A percentile compares a stretch with the other conserved stretches of the same genome.
Conservation (phyloP, 371 early-diverging fungal genomes). For the Mucor velutinosus region DNA sequence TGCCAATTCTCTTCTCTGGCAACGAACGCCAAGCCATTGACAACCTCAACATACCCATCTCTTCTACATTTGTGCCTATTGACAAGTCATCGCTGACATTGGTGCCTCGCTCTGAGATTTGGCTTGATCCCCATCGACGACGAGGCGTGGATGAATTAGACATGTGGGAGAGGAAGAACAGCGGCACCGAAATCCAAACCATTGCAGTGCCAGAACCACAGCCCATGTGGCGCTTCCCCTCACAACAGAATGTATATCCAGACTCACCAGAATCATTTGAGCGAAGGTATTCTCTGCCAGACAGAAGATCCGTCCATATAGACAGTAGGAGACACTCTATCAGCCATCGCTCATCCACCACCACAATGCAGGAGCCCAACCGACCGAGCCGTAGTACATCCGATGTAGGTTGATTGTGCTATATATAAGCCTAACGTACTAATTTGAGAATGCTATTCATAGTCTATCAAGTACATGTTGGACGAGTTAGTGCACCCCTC, state of each 20-base stretch:
- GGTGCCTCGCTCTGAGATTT: constrained; percentile 39
- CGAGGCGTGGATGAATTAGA: constrained; percentile 49
- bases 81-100: constrained; percentile 35
- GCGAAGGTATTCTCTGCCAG: neutral
- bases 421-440: neutral
- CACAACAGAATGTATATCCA: constrained; percentile 18
- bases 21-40: neutral
- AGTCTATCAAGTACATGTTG: neutral
- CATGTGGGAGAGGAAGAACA: constrained; percentile 40
- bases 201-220: neutral
- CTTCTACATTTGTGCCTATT: constrained; percentile 16
- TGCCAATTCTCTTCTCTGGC: constrained; percentile 13
- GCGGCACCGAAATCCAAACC: constrained; percentile 5
- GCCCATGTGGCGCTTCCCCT: constrained; percentile 19
- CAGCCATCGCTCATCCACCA: constrained; percentile 10
- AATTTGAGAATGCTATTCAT: neutral
- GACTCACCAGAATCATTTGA: constrained; percentile 26
- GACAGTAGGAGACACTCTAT: neutral
- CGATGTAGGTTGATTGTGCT: constrained; percentile 4
- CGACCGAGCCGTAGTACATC: constrained; percentile 1
- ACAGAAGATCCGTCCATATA: neutral
- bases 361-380: constrained; percentile 1
- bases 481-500: neutral
- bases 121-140: constrained; percentile 39
- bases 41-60: constrained; percentile 18